Percentiles rank a stretch among this genome's conserved stretches.
phyloP scores from a whole-genome alignment of 1,139 yeast genomes.

The Suhomyces ambrosiae region DNA sequence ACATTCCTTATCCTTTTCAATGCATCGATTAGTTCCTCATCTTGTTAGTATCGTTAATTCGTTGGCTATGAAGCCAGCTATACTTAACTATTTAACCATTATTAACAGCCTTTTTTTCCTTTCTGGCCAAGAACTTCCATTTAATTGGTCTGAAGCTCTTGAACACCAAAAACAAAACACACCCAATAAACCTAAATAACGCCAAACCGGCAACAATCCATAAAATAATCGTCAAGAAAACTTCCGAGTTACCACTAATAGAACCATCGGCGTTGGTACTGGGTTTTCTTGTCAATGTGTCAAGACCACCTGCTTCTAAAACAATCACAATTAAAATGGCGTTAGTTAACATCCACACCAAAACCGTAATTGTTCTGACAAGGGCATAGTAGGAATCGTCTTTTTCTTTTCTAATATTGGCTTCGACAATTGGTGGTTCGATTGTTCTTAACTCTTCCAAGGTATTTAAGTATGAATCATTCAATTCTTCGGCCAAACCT shows the following conservation, averaged over 20 bases:
- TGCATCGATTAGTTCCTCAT: too few relatives aligned
- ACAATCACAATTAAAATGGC: conserved; percentile 46
- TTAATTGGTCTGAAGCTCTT: conserved; percentile 44
- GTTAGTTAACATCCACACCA: conserved; percentile 49
- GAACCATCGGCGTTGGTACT: conserved; percentile 30
- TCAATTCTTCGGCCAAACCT: conserved; percentile 62
- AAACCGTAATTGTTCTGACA: conserved; percentile 48
- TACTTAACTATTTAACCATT: conserved; percentile 9
- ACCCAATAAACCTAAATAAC: conserved; percentile 43
- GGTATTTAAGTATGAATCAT: conserved; percentile 56
- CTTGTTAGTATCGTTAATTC: too few relatives aligned
- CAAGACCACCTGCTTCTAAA: conserved; percentile 45
- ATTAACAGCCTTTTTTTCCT: conserved; percentile 18
- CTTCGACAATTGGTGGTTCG: conserved; percentile 25
- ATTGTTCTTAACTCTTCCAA: conserved; percentile 47
- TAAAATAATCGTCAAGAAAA: conserved; percentile 47
- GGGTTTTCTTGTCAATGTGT: conserved; percentile 26
- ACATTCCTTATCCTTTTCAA: too few relatives aligned
- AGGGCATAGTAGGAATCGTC: conserved; percentile 50
- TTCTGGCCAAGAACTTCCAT: conserved; percentile 38
- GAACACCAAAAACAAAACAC: conserved; percentile 38
- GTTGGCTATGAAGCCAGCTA: background rate
- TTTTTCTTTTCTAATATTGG: conserved; percentile 27
- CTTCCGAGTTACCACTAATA: conserved; percentile 40
- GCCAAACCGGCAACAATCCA: conserved; percentile 56